These are phyloP conservation scores for Schwanniomyces yamadae DNA, from an alignment of 805 yeast genomes.

Conservation along the genomic window DNA sequence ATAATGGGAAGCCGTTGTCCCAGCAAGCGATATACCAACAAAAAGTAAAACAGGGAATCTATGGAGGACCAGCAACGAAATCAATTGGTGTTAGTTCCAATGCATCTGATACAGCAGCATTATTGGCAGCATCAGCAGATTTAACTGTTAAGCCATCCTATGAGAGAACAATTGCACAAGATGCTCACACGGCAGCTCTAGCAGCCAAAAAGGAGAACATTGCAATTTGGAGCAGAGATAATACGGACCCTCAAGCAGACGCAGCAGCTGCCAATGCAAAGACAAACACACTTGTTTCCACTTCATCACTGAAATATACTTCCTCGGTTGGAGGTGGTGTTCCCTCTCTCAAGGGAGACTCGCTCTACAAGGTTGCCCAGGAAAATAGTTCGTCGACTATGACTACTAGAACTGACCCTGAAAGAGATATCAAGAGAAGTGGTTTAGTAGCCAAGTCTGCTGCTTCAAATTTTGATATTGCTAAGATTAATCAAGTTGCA, in stretches of 20 bases:
- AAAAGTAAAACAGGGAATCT: conserved; percentile 66
- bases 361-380: conserved; percentile 35
- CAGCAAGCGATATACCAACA: conserved; percentile 76
- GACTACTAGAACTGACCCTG: conserved; percentile 44
- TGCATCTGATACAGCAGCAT: conserved; percentile 76
- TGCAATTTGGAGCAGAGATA: conserved; percentile 48
- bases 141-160: conserved; percentile 60
- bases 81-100: conserved; percentile 63
- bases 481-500: conserved; percentile 34
- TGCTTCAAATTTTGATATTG: conserved; percentile 27
- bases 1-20: conserved; percentile 68
- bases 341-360: conserved; percentile 31
- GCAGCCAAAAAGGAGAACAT: conserved; percentile 45
- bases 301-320: conserved; percentile 1
- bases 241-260: conserved; percentile 46
- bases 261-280: conserved; percentile 45
- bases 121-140: conserved; percentile 67
- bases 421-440: conserved; percentile 40
- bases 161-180: conserved; percentile 57
- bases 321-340: conserved; percentile 24
- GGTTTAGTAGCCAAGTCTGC: conserved; percentile 33
- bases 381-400: conserved; percentile 44
- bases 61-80: conserved; percentile 46
- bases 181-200: conserved; percentile 66
- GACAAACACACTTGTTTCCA: conserved; percentile 7